These are phyloP conservation scores for Penicillium italicum DNA, from an alignment of 2,329 filamentous ascomycete species.

Conservation along the genomic window DNA sequence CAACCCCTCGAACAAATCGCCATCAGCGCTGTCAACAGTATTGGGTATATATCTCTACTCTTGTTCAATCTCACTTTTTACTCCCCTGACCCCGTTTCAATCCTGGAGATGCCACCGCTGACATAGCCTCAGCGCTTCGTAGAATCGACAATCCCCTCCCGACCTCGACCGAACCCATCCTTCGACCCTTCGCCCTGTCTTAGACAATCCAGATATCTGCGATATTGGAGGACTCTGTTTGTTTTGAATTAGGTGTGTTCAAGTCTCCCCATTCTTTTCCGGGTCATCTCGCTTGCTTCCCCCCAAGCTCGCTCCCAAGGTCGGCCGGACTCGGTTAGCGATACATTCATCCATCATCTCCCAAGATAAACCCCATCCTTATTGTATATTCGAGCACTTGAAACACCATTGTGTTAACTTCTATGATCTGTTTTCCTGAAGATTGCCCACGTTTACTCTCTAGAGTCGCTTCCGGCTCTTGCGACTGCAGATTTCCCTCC, in stretches of 20 bases:
- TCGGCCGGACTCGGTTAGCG: constrained; percentile 30
- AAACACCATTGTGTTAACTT: constrained; percentile 27
- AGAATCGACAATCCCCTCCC: constrained; percentile 30
- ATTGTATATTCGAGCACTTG: constrained; percentile 15
- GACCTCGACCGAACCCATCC: constrained; percentile 23
- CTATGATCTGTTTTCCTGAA: constrained; percentile 20
- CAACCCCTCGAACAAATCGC: constrained; percentile 15
- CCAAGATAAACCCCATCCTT: constrained; percentile 15
- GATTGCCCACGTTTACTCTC: constrained; percentile 29
- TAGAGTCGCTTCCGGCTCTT: constrained; percentile 35
- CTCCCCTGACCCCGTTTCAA: constrained; percentile 22
- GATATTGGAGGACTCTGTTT: constrained; percentile 28
- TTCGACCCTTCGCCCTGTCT: constrained; percentile 17
- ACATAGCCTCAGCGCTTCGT: constrained; percentile 39
- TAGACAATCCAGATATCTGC: constrained; percentile 27
- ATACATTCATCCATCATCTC: constrained; percentile 18
- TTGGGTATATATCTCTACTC: constrained; percentile 17
- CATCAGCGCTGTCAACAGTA: constrained; percentile 1
- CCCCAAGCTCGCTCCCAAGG: constrained; percentile 27
- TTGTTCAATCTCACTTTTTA: constrained; percentile 13
- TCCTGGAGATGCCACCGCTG: constrained; percentile 38
- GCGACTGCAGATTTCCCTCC: constrained; percentile 36
- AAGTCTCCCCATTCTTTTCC: constrained; percentile 34
- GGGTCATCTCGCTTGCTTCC: constrained; percentile 31
- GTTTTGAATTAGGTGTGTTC: constrained; percentile 33